Evolutionary conservation across 2,329 filamentous ascomycete species (phyloP).

Genomic region (Xylariaceae sp.): DNA sequence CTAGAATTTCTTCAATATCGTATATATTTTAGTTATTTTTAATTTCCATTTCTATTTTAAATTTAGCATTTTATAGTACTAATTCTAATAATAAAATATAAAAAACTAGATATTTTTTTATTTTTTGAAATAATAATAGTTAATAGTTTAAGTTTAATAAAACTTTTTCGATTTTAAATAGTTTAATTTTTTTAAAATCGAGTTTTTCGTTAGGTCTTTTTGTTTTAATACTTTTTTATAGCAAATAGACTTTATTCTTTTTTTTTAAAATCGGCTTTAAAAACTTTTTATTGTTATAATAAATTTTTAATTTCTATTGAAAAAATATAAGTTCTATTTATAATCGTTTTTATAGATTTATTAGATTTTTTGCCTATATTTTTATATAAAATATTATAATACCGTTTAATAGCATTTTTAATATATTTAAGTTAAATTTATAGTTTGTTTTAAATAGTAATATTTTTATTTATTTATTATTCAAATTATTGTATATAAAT

Average conservation of each 20-base stretch:
- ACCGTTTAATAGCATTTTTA: not conserved
- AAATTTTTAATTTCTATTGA: constrained; percentile 3
- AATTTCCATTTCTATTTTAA: constrained; percentile 4
- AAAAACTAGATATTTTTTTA: too few relatives aligned
- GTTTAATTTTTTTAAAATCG: too few relatives aligned
- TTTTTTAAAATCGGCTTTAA: not conserved
- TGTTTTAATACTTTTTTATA: too few relatives aligned
- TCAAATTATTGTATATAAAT: constrained; percentile 12
- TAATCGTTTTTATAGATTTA: not conserved
- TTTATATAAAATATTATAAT: not conserved
- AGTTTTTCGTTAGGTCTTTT: too few relatives aligned
- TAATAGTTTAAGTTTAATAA: too few relatives aligned
- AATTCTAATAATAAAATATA: too few relatives aligned
- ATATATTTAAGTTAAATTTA: constrained; percentile 3
- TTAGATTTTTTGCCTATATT: not conserved
- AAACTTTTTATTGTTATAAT: constrained; percentile 3
- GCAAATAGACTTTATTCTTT: too few relatives aligned
- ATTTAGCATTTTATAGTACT: not conserved
- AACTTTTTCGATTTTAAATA: too few relatives aligned
- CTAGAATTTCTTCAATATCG: too few relatives aligned
- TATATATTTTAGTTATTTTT: too few relatives aligned
- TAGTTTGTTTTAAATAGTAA: constrained; percentile 12
- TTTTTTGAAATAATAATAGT: too few relatives aligned
- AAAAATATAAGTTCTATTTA: constrained; percentile 1
- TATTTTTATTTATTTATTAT: constrained; percentile 5